These are phyloP conservation scores for Penicillium tannophilum DNA, from an alignment of 495 filamentous ascomycete genomes.

Conservation along the genomic window DNA sequence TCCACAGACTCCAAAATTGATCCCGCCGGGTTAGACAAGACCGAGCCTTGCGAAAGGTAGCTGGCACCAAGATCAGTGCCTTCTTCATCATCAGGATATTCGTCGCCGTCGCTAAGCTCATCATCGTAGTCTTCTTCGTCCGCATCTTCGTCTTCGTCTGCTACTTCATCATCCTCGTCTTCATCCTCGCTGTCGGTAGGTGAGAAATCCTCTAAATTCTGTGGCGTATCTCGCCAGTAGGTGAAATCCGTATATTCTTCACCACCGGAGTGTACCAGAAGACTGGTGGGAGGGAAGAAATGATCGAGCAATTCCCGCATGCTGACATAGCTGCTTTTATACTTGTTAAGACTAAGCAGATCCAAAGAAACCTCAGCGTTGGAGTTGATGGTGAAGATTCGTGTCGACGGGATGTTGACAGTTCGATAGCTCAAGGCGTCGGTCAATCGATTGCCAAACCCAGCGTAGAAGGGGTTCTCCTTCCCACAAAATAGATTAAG, in stretches of 20 bases:
- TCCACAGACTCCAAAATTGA: constrained; percentile 42
- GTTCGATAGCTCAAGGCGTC: constrained; percentile 95
- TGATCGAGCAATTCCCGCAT: constrained; percentile 97
- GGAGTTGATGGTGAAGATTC: constrained; percentile 99
- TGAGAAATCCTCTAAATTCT: constrained; percentile 77
- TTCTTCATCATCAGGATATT: constrained; percentile 46
- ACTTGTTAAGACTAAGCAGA: constrained; percentile 85
- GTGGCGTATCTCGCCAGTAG: constrained; percentile 78
- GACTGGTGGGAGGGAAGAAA: constrained; percentile 86
- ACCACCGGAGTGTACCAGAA: constrained; percentile 73
- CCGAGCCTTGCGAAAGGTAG: constrained; percentile 60
- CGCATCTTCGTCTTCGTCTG: constrained; percentile 45
- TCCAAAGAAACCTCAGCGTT: constrained; percentile 96
- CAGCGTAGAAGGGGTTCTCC: constrained; percentile 88
- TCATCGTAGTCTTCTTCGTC: constrained; percentile 45
- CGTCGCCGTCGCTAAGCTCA: constrained; percentile 43
- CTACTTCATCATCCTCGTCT: constrained; percentile 48
- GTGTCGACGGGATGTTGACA: constrained; percentile 88
- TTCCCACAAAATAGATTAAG: constrained; percentile 80
- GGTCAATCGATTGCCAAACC: constrained; percentile 95
- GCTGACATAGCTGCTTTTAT: constrained; percentile 94
- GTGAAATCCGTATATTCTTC: constrained; percentile 89
- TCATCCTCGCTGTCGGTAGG: constrained; percentile 69
- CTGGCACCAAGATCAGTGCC: constrained; percentile 55
- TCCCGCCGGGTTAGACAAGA: constrained; percentile 48